Evolutionary conservation across 2,329 filamentous ascomycete genomes (phyloP).

Genomic region (Sporothrix brunneoviolacea): DNA sequence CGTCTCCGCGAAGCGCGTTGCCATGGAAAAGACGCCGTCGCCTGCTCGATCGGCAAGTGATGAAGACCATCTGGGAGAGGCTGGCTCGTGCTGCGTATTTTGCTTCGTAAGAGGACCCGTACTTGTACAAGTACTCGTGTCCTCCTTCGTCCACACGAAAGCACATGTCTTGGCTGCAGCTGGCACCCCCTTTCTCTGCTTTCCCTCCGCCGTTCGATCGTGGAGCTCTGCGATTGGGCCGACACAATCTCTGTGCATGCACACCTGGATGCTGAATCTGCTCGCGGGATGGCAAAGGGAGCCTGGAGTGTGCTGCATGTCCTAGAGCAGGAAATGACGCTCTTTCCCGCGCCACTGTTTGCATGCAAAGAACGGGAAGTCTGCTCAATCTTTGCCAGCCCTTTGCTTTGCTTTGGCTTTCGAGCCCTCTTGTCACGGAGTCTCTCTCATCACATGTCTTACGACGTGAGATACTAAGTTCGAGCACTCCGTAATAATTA

Average conservation of each 20-base stretch:
- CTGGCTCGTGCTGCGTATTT: too few species aligned
- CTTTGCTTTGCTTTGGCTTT: too few species aligned
- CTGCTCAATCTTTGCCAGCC: too few species aligned
- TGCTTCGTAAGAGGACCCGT: too few species aligned
- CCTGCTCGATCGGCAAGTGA: too few species aligned
- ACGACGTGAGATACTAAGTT: too few species aligned
- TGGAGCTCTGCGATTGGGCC: conserved; percentile 17
- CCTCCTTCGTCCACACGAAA: not conserved
- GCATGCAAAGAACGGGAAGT: too few species aligned
- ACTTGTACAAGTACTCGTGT: not conserved
- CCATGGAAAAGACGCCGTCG: conserved; percentile 1
- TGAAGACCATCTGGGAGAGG: too few species aligned
- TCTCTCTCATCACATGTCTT: too few species aligned
- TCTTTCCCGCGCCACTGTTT: too few species aligned
- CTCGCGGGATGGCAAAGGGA: not conserved
- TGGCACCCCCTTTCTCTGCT: not conserved
- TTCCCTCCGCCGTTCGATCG: conserved; percentile 5
- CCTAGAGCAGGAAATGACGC: not conserved
- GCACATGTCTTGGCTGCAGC: not conserved
- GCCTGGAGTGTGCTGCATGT: not conserved
- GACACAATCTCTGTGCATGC: not conserved
- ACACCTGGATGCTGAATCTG: not conserved
- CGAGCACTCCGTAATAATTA: not conserved
- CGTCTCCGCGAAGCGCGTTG: not conserved
- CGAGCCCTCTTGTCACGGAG: too few species aligned